phyloP scores from a whole-genome alignment of 306 rosid species.

The Mimosa pudica region DNA sequence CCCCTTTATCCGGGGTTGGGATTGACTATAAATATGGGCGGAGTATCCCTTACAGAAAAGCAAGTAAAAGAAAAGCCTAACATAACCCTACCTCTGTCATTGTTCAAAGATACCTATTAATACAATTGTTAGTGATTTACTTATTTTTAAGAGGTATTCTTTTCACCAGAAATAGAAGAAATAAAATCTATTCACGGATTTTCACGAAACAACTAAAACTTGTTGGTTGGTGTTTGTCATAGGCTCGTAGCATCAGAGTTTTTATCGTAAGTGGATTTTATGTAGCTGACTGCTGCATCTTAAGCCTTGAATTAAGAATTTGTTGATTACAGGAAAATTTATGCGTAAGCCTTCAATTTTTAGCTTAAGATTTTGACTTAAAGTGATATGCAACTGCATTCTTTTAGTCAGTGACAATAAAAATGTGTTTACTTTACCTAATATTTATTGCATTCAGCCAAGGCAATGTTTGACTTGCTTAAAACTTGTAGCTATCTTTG shows the following conservation, averaged over 20 bases:
- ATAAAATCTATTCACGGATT: background rate
- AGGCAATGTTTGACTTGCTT: background rate
- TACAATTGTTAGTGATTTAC: background rate
- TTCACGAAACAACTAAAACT: background rate
- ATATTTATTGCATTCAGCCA: background rate
- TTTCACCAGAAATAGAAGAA: background rate
- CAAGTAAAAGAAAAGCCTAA: too few species aligned
- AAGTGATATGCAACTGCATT: background rate
- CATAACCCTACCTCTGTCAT: background rate
- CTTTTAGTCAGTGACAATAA: background rate
- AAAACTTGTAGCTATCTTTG: background rate
- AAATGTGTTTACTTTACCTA: background rate
- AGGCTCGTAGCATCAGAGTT: background rate
- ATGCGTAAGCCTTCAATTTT: background rate
- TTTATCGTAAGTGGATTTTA: background rate
- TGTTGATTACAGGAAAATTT: background rate
- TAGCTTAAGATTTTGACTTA: background rate
- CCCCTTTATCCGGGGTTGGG: too few species aligned
- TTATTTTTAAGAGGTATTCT: background rate
- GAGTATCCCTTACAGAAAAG: too few species aligned
- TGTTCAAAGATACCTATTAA: slow-evolving; percentile 1
- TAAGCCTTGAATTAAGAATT: background rate
- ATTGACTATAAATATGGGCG: too few species aligned
- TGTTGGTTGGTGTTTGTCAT: background rate
- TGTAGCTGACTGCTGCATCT: background rate